These are phyloP conservation scores for Ustilaginoidea virens DNA, from an alignment of 2,329 filamentous ascomycete genomes.

Conservation along the genomic window DNA sequence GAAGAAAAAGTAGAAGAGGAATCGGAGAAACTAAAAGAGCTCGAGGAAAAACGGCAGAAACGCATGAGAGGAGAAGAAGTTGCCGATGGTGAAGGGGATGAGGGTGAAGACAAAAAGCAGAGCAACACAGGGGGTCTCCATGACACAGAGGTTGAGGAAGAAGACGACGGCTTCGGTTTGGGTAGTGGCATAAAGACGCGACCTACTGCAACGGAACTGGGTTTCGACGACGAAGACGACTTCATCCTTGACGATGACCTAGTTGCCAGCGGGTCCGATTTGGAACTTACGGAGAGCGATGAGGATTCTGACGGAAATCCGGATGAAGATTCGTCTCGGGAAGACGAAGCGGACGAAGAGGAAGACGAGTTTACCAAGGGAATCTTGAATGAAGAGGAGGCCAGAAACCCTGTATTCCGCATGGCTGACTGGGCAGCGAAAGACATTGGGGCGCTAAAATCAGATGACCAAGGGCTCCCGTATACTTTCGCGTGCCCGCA, in stretches of 20 bases:
- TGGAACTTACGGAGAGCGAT: conserved; percentile 41
- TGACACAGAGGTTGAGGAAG: conserved; percentile 21
- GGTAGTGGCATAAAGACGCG: conserved; percentile 42
- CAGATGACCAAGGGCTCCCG: conserved; percentile 45
- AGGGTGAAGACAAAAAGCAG: conserved; percentile 23
- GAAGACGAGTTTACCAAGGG: conserved; percentile 62
- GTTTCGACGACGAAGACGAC: conserved; percentile 86
- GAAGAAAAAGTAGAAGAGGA: conserved; percentile 73
- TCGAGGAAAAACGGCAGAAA: conserved; percentile 68
- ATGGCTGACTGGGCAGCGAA: conserved; percentile 25
- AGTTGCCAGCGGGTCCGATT: conserved; percentile 62
- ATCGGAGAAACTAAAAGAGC: conserved; percentile 56
- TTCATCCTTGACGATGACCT: conserved; percentile 84
- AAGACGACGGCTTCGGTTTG: conserved; percentile 41
- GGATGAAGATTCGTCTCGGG: conserved; percentile 27
- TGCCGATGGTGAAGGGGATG: conserved; percentile 46
- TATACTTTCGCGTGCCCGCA: conserved; percentile 80
- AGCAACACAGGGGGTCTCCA: conserved; percentile 19
- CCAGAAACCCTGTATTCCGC: conserved; percentile 35
- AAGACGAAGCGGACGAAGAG: conserved; percentile 22
- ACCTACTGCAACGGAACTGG: conserved; percentile 45
- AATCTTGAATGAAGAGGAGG: conserved; percentile 43
- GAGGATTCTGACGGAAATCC: conserved; percentile 28
- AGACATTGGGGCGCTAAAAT: conserved; percentile 16
- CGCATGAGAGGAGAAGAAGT: conserved; percentile 79